Evolutionary conservation across 352 stramenopile species (phyloP).

Genomic region (Phytophthora macrochlamydospora): DNA sequence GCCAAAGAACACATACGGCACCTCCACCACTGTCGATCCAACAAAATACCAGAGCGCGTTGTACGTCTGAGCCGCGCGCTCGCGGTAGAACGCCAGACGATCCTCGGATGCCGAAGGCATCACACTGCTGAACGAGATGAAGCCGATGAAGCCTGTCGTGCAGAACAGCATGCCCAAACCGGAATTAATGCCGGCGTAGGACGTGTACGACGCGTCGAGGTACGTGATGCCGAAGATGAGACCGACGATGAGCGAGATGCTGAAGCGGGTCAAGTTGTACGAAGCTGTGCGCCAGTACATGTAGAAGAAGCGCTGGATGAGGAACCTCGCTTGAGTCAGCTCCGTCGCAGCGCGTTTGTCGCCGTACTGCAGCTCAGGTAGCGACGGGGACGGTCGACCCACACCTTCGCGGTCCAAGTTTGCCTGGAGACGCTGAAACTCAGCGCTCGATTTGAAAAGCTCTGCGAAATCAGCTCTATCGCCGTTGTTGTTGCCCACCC

Average conservation of each 20-base stretch:
- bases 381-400: slow-evolving; percentile 11
- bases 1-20: not conserved
- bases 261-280: slow-evolving; percentile 33
- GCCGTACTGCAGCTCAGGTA: slow-evolving; percentile 32
- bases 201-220: slow-evolving; percentile 7
- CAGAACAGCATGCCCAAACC: slow-evolving; percentile 74
- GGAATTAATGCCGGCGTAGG: slow-evolving; percentile 13
- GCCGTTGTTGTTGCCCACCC: slow-evolving; percentile 10
- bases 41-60: slow-evolving; percentile 2
- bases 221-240: slow-evolving; percentile 75
- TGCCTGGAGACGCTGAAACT: slow-evolving; percentile 20
- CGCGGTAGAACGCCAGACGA: not conserved
- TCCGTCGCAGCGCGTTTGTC: slow-evolving; percentile 18
- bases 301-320: not conserved
- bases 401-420: slow-evolving; percentile 27
- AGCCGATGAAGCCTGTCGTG: slow-evolving; percentile 67
- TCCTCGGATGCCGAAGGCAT: not conserved
- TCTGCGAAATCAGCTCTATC: slow-evolving; percentile 30
- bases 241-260: slow-evolving; percentile 62
- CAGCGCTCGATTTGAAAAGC: slow-evolving; percentile 24
- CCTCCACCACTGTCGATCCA: not conserved
- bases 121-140: not conserved
- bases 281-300: slow-evolving; percentile 72
- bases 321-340: not conserved
- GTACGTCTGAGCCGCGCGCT: not conserved